phyloP scores from a whole-genome alignment of 2,329 filamentous ascomycete species.

The Epichloe aotearoae region DNA sequence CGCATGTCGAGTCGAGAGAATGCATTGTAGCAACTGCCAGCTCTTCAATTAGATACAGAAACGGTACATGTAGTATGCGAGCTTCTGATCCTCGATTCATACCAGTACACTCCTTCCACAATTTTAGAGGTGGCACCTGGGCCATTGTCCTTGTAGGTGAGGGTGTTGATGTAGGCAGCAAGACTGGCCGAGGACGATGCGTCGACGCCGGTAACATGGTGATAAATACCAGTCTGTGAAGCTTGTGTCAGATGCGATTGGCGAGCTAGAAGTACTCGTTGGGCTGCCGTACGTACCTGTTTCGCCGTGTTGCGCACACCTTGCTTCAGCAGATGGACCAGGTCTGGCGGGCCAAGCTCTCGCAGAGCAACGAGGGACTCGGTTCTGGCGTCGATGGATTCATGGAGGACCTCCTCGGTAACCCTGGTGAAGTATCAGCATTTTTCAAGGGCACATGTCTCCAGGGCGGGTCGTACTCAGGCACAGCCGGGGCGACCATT shows the following conservation, averaged over 20 bases:
- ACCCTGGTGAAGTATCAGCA: conserved; percentile 44
- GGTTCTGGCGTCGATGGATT: conserved; percentile 83
- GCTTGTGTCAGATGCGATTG: conserved; percentile 8
- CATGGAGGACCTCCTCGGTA: conserved; percentile 83
- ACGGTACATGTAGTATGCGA: too few relatives aligned
- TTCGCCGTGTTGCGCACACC: conserved; percentile 42
- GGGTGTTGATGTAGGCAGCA: conserved; percentile 94
- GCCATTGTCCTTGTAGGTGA: conserved; percentile 80
- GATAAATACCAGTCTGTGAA: conserved; percentile 73
- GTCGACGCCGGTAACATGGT: conserved; percentile 95
- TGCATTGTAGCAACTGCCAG: conserved; percentile 79
- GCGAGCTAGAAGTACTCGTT: neutral
- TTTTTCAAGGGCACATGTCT: neutral
- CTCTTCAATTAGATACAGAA: neutral
- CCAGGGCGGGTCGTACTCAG: conserved; percentile 43
- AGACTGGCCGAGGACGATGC: conserved; percentile 94
- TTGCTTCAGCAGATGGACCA: conserved; percentile 86
- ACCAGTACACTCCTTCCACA: conserved; percentile 90
- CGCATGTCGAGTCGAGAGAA: conserved; percentile 98
- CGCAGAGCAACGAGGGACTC: conserved; percentile 75
- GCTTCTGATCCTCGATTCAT: conserved; percentile 15
- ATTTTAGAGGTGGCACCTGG: conserved; percentile 65
- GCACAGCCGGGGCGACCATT: conserved; percentile 64
- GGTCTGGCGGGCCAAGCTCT: conserved; percentile 88
- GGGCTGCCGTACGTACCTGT: conserved; percentile 31